phyloP scores from a whole-genome alignment of 2,329 filamentous ascomycete genomes.

The Scedosporium minutisporum region DNA sequence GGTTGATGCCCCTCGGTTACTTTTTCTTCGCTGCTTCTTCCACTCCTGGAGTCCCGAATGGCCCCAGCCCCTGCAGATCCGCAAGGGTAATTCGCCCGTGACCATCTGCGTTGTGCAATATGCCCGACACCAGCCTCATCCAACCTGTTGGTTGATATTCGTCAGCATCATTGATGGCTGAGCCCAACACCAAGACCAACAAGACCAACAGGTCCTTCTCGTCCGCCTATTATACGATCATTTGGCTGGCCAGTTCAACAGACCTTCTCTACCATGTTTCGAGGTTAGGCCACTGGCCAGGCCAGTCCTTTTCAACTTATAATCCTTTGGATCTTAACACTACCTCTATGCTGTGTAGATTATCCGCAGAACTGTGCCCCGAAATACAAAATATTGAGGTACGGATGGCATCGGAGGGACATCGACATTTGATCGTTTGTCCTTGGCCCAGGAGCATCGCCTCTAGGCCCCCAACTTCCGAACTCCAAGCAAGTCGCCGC shows the following conservation, averaged over 20 bases:
- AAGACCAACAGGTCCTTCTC: no score
- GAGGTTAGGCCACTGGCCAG: background rate
- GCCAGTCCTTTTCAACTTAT: background rate
- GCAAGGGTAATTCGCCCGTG: background rate
- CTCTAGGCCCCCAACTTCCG: background rate
- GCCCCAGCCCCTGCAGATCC: background rate
- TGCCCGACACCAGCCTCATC: background rate
- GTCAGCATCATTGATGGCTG: background rate
- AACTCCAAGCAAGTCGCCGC: background rate
- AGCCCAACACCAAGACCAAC: background rate
- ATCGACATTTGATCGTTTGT: background rate
- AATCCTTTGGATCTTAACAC: background rate
- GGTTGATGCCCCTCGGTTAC: no score
- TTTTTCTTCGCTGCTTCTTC: no score
- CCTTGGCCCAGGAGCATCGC: background rate
- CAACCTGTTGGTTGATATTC: background rate
- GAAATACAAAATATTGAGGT: background rate
- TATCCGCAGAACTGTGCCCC: background rate
- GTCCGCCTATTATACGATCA: no score
- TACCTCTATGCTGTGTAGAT: background rate
- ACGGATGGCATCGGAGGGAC: background rate
- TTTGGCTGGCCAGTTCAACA: no score
- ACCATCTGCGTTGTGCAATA: no score
- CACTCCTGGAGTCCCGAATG: background rate
- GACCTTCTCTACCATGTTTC: no score